Percentiles rank a stretch among this genome's conserved stretches.
Conservation (phyloP, 192 early-diverging fungal species). For the Umbelopsis sp. region DNA sequence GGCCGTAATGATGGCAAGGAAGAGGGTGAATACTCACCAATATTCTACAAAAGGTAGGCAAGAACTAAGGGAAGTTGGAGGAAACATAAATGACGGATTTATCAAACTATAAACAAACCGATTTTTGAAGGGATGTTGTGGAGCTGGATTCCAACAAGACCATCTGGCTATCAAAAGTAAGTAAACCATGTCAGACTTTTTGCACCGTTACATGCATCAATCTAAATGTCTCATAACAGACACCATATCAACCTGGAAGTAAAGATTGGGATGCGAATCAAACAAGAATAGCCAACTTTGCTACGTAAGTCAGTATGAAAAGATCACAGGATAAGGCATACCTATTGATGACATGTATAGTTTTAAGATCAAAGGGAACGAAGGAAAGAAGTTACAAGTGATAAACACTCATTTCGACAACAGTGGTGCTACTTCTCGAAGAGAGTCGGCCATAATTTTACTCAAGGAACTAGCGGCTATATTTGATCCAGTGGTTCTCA, state of each 20-base stretch:
- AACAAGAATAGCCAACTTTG: slow-evolving; percentile 37
- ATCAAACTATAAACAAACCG: not conserved
- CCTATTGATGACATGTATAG: not conserved
- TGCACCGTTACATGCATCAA: too few relatives aligned
- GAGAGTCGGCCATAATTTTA: slow-evolving; percentile 30
- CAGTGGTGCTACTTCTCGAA: slow-evolving; percentile 19
- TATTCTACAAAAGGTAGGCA: slow-evolving; percentile 45
- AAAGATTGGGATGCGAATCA: slow-evolving; percentile 39
- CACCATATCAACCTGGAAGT: slow-evolving; percentile 38
- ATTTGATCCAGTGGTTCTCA: slow-evolving; percentile 13
- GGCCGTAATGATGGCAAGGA: slow-evolving; percentile 39
- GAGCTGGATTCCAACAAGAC: slow-evolving; percentile 15
- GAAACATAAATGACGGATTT: not conserved
- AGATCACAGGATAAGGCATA: not conserved
- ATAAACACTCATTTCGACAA: slow-evolving; percentile 45
- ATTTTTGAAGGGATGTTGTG: slow-evolving; percentile 18
- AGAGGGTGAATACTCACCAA: slow-evolving; percentile 38
- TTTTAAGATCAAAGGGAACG: slow-evolving; percentile 17
- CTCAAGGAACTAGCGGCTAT: slow-evolving; percentile 16
- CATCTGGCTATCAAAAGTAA: slow-evolving; percentile 43
- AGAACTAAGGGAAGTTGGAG: too few relatives aligned
- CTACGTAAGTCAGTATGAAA: slow-evolving; percentile 22
- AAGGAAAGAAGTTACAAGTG: slow-evolving; percentile 21
- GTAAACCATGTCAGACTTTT: not conserved
- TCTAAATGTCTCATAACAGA: slow-evolving; percentile 17